Conservation (phyloP, 2,329 filamentous ascomycete genomes). For the Talaromyces sp. region DNA sequence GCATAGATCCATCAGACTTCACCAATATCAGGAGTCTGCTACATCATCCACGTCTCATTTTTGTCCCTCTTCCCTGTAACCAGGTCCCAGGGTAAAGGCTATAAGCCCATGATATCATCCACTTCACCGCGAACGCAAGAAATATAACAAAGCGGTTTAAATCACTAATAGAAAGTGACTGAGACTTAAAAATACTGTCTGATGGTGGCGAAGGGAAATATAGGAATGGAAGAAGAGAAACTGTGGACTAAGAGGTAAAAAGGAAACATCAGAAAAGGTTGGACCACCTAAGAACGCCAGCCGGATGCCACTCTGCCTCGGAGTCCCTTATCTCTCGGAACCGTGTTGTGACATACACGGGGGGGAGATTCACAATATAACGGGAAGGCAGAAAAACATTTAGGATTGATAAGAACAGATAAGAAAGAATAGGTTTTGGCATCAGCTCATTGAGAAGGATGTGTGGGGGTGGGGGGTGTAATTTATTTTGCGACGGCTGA, state of each 20-base stretch:
- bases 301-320: slow-evolving; percentile 45
- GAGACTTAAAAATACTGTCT: slow-evolving; percentile 19
- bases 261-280: slow-evolving; percentile 31
- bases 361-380: slow-evolving; percentile 33
- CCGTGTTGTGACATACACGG: slow-evolving; percentile 33
- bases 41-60: slow-evolving; percentile 21
- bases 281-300: slow-evolving; percentile 47
- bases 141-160: slow-evolving; percentile 18
- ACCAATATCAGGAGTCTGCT: slow-evolving; percentile 24
- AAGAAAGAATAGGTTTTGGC: slow-evolving; percentile 32
- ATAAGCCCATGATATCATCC: slow-evolving; percentile 10
- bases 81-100: slow-evolving; percentile 10
- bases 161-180: slow-evolving; percentile 10
- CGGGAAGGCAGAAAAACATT: slow-evolving; percentile 36
- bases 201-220: slow-evolving; percentile 24
- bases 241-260: slow-evolving; percentile 31
- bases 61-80: slow-evolving; percentile 8
- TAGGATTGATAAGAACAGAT: slow-evolving; percentile 34
- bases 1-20: slow-evolving; percentile 38
- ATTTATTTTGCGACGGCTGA: slow-evolving; percentile 55
- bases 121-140: slow-evolving; percentile 15
- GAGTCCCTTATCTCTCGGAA: slow-evolving; percentile 36
- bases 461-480: slow-evolving; percentile 7
- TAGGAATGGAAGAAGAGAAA: slow-evolving; percentile 24
- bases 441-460: slow-evolving; percentile 27